Percentiles rank a stretch among this genome's conserved stretches.
These are phyloP conservation scores for Marasmius tenuissimus DNA, from an alignment of 1,284 basidiomycete genomes.

Conservation along the genomic window DNA sequence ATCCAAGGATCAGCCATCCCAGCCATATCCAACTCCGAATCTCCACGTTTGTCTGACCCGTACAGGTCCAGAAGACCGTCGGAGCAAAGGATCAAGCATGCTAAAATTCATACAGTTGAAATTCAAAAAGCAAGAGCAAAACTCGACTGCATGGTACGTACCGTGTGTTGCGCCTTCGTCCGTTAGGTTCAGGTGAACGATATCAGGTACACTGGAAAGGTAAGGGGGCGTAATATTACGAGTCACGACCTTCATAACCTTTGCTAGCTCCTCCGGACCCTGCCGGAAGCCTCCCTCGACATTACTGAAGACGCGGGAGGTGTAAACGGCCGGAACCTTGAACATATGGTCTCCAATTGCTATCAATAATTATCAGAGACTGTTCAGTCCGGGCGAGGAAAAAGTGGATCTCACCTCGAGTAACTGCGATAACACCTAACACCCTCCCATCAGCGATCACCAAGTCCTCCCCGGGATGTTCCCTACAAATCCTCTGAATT, in stretches of 20 bases:
- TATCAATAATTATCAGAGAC: slow-evolving; percentile 14
- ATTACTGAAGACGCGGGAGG: slow-evolving; percentile 31
- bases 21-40: background rate
- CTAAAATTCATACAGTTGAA: background rate
- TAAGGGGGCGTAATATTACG: slow-evolving; percentile 32
- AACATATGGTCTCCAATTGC: slow-evolving; percentile 37
- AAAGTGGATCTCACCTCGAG: slow-evolving; percentile 32
- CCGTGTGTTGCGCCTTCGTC: background rate
- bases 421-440: slow-evolving; percentile 33
- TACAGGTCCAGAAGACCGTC: slow-evolving; percentile 23
- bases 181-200: slow-evolving; percentile 20
- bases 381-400: background rate
- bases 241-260: slow-evolving; percentile 15
- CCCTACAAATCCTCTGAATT: slow-evolving; percentile 26
- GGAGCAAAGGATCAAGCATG: slow-evolving; percentile 20
- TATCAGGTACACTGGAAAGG: slow-evolving; percentile 26
- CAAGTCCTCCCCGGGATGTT: slow-evolving; percentile 34
- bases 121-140: too few relatives aligned
- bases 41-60: background rate
- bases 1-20: background rate
- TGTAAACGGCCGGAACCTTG: slow-evolving; percentile 33
- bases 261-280: slow-evolving; percentile 1
- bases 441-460: slow-evolving; percentile 28
- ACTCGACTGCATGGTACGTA: background rate
- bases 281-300: slow-evolving; percentile 23